A percentile compares a stretch with the other conserved stretches of the same genome.
Conservation (phyloP, 495 filamentous ascomycete species). For the Hapsidospora chrysogenum region DNA sequence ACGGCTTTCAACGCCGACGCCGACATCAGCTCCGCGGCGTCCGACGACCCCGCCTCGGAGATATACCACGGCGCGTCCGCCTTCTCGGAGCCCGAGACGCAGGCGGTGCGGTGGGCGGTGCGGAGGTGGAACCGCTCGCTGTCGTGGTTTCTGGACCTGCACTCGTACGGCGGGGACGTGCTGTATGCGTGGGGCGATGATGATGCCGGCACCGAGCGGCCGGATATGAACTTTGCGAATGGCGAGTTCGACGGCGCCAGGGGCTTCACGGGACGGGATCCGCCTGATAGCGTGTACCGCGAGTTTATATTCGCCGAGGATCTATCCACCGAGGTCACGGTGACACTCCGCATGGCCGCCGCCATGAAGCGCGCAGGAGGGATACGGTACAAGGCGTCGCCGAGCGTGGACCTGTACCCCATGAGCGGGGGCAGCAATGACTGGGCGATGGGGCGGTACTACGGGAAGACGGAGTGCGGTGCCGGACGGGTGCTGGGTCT, state of each 20-base stretch:
- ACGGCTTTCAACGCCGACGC: constrained; percentile 11
- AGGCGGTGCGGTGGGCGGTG: constrained; percentile 17
- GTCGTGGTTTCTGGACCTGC: constrained; percentile 30
- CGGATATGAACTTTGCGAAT: constrained; percentile 20
- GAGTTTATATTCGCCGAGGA: constrained; percentile 19
- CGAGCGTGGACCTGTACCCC: constrained; percentile 16
- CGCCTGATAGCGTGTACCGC: constrained; percentile 9
- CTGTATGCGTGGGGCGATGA: constrained; percentile 26
- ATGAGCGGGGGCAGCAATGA: constrained; percentile 20
- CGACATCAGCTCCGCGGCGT: constrained; percentile 6
- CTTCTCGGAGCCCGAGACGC: constrained; percentile 21
- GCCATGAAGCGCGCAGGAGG: constrained; percentile 15
- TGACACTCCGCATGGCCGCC: constrained; percentile 9
- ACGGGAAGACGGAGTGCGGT: constrained; percentile 5
- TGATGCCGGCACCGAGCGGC: constrained; percentile 13
- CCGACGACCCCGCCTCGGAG: constrained; percentile 11
- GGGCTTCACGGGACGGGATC: constrained; percentile 9
- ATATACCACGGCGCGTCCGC: constrained; percentile 15
- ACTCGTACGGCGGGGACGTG: constrained; percentile 13
- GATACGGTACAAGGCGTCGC: constrained; percentile 11
- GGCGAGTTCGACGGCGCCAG: constrained; percentile 17
- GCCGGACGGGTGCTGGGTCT: constrained; percentile 12
- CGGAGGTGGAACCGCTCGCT: too few relatives aligned
- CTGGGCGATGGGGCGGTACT: constrained; percentile 15
- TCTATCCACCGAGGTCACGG: constrained; percentile 6